A percentile compares a stretch with the other conserved stretches of the same genome.
Conservation (phyloP, 495 filamentous ascomycete genomes). For the Paragyromitra xinjiangensis region DNA sequence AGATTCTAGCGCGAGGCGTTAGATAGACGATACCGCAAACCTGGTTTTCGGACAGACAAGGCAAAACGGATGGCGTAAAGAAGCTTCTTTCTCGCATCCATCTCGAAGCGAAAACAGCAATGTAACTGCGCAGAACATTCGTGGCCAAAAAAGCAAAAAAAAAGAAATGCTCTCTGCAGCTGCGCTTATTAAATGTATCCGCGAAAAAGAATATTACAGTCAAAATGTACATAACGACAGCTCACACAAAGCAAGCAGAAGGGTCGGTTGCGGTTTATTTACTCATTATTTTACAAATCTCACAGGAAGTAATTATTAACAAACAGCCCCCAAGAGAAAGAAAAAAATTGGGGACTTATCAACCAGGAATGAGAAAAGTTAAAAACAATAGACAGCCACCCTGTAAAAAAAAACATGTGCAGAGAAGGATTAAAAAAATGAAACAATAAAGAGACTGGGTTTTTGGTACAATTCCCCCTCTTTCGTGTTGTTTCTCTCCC, state of each 20-base stretch:
- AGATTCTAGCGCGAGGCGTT: conserved; percentile 46
- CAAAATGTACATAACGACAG: conserved; percentile 40
- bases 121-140: conserved; percentile 13
- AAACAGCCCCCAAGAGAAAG: conserved; percentile 48
- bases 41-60: conserved; percentile 48
- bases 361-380: conserved; percentile 49
- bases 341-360: conserved; percentile 43
- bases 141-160: conserved; percentile 19
- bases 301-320: conserved; percentile 56
- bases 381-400: conserved; percentile 51
- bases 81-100: conserved; percentile 48
- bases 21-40: conserved; percentile 49
- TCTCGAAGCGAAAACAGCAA: conserved; percentile 23
- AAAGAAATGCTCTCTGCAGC: not conserved
- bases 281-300: conserved; percentile 57
- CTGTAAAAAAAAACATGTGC: conserved; percentile 53
- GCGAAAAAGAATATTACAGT: conserved; percentile 5
- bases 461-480: conserved; percentile 52
- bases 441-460: conserved; percentile 55
- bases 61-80: conserved; percentile 49
- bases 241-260: conserved; percentile 47
- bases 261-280: conserved; percentile 54
- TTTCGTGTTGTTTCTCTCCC: conserved; percentile 52
- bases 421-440: conserved; percentile 54
- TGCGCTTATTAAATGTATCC: conserved; percentile 4